These are phyloP conservation scores for Malus sylvestris DNA, from an alignment of 306 rosid genomes.

Conservation along the genomic window DNA sequence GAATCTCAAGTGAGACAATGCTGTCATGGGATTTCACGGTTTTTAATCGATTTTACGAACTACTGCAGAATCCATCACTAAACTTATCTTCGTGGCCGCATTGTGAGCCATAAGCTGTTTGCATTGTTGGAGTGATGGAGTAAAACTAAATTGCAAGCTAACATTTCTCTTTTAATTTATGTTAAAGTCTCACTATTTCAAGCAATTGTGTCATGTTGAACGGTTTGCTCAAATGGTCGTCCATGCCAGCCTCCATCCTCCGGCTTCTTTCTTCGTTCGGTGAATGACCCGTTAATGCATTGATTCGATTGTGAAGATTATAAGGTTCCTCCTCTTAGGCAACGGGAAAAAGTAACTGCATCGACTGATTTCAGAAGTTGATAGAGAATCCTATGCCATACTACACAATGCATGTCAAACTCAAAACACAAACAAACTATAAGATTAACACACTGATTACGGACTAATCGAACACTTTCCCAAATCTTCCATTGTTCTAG, in stretches of 20 bases:
- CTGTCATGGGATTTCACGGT: background rate
- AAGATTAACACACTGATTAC: too few relatives aligned
- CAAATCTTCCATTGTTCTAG: background rate
- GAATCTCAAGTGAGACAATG: background rate
- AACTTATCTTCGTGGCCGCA: too few relatives aligned
- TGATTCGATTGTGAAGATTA: constrained; percentile 50
- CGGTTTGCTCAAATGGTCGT: constrained; percentile 30
- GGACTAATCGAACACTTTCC: too few relatives aligned
- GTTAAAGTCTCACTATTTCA: background rate
- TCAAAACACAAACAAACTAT: too few relatives aligned
- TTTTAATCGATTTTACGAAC: too few relatives aligned
- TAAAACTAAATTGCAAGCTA: too few relatives aligned
- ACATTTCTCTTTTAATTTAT: background rate
- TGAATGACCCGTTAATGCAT: constrained; percentile 56
- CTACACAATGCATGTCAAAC: too few relatives aligned
- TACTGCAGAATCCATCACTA: background rate
- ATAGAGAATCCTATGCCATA: background rate
- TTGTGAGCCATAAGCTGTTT: too few relatives aligned
- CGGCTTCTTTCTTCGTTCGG: constrained; percentile 23
- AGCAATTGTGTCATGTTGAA: background rate
- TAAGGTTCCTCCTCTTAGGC: constrained; percentile 25
- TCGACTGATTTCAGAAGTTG: background rate
- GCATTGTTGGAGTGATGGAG: too few relatives aligned
- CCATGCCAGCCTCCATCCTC: constrained; percentile 51
- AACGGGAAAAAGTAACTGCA: background rate